These are phyloP conservation scores for Myxozyma geophila DNA, from an alignment of 805 yeast species.

Conservation along the genomic window DNA sequence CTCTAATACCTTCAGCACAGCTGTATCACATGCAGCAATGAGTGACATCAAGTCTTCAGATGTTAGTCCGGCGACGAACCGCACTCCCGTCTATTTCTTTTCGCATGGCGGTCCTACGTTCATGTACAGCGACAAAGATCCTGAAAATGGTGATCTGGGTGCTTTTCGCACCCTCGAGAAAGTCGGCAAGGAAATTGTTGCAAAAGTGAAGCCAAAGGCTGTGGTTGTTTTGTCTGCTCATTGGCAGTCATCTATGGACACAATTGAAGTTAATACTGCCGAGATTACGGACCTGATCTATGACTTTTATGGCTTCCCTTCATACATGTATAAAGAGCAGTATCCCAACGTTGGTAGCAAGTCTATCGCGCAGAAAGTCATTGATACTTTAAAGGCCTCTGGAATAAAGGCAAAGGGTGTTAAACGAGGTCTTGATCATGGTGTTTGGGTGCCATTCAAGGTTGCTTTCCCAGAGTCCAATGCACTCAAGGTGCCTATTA, in stretches of 20 bases:
- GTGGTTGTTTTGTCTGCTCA: slow-evolving; percentile 75
- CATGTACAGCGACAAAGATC: slow-evolving; percentile 57
- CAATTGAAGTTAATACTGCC: slow-evolving; percentile 35
- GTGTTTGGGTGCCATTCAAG: slow-evolving; percentile 67
- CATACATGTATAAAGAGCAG: slow-evolving; percentile 62
- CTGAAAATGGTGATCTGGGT: slow-evolving; percentile 52
- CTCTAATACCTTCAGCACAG: neutral
- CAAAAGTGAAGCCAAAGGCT: slow-evolving; percentile 62
- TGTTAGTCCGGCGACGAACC: neutral
- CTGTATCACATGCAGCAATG: neutral
- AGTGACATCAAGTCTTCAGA: neutral
- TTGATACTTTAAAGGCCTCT: slow-evolving; percentile 47
- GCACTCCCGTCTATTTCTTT: slow-evolving; percentile 64
- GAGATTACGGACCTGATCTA: slow-evolving; percentile 64
- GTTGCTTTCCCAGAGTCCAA: slow-evolving; percentile 37
- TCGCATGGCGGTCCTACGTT: slow-evolving; percentile 89
- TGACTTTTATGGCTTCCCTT: slow-evolving; percentile 77
- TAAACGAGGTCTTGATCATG: slow-evolving; percentile 75
- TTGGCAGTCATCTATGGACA: slow-evolving; percentile 57
- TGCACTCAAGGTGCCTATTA: slow-evolving; percentile 47
- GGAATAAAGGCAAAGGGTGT: slow-evolving; percentile 55
- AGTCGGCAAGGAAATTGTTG: slow-evolving; percentile 58
- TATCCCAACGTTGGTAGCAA: slow-evolving; percentile 58
- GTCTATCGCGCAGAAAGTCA: slow-evolving; percentile 53
- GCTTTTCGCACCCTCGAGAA: slow-evolving; percentile 59